phyloP scores from a whole-genome alignment of 352 stramenopile species.

The Phytophthora meadii region DNA sequence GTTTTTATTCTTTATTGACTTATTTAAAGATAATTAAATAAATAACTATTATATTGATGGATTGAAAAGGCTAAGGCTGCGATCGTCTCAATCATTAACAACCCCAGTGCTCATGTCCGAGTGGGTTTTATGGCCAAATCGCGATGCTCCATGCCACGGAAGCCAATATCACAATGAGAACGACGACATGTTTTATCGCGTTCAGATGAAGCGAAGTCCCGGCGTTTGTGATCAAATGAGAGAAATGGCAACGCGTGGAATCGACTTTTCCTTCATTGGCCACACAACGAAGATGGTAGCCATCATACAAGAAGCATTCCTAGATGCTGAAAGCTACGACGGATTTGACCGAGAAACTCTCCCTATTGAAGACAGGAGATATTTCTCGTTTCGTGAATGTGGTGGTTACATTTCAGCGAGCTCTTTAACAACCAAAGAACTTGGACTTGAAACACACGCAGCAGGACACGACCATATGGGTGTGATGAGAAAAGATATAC shows the following conservation, averaged over 20 bases:
- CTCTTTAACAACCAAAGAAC: no score
- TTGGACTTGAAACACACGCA: no score
- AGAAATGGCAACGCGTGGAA: conserved; percentile 28
- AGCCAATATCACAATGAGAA: conserved; percentile 27
- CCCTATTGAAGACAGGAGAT: conserved; percentile 20
- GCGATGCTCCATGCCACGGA: conserved; percentile 46
- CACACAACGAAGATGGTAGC: conserved; percentile 41
- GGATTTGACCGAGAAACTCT: conserved; percentile 20
- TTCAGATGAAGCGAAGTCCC: conserved; percentile 31
- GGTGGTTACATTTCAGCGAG: conserved; percentile 23
- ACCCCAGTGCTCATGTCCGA: conserved; percentile 31
- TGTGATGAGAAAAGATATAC: no score
- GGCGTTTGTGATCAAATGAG: conserved; percentile 46
- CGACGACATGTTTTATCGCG: conserved; percentile 13
- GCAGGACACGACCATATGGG: no score
- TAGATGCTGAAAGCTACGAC: conserved; percentile 3
- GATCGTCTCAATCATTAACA: conserved; percentile 42
- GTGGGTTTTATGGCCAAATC: conserved; percentile 50
- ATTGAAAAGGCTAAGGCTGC: conserved; percentile 40
- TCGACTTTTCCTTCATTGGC: conserved; percentile 50
- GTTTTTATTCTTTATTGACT: no score
- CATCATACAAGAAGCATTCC: conserved; percentile 40
- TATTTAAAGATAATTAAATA: no score
- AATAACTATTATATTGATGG: conserved; percentile 20
- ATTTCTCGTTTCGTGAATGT: conserved; percentile 25